Percentiles rank a stretch among this genome's conserved stretches.
These are phyloP conservation scores for Amanita pallidorosea DNA, from an alignment of 768 basidiomycete species.

Conservation along the genomic window DNA sequence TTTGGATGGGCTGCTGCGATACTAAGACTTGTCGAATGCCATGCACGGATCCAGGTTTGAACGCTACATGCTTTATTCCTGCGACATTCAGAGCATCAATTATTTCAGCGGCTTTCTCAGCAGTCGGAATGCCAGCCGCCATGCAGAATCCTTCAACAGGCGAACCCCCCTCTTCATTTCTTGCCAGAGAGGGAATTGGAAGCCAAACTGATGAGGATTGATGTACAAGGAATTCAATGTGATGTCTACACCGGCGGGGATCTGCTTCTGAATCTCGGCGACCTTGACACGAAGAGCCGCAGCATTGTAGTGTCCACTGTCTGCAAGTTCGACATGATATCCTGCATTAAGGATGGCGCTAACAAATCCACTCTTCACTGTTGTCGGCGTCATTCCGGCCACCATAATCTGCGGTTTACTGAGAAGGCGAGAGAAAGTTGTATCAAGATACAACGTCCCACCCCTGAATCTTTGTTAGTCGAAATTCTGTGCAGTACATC, in stretches of 20 bases:
- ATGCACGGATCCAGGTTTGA: slow-evolving; percentile 98
- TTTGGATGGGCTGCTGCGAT: slow-evolving; percentile 91
- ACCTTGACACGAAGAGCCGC: slow-evolving; percentile 84
- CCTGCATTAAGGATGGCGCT: slow-evolving; percentile 88
- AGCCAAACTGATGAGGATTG: slow-evolving; percentile 93
- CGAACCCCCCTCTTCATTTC: slow-evolving; percentile 89
- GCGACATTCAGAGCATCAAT: slow-evolving; percentile 70
- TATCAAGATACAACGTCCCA: slow-evolving; percentile 87
- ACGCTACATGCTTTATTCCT: slow-evolving; percentile 92
- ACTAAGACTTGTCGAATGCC: slow-evolving; percentile 96
- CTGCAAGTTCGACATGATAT: slow-evolving; percentile 94
- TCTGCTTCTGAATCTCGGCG: slow-evolving; percentile 78
- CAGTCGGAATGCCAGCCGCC: slow-evolving; percentile 92
- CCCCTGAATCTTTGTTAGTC: slow-evolving; percentile 40
- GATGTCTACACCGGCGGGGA: slow-evolving; percentile 83
- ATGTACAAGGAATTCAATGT: slow-evolving; percentile 96
- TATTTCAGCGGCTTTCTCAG: slow-evolving; percentile 96
- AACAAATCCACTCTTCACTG: slow-evolving; percentile 93
- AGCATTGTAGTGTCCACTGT: slow-evolving; percentile 94
- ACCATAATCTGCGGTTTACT: slow-evolving; percentile 99
- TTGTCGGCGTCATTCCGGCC: slow-evolving; percentile 97
- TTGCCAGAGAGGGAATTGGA: slow-evolving; percentile 98
- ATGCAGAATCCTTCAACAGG: slow-evolving; percentile 99
- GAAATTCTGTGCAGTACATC: slow-evolving; percentile 7
- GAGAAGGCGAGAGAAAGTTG: slow-evolving; percentile 89